phyloP scores from a whole-genome alignment of 176 grass and related monocot species.

The Olyra latifolia region DNA sequence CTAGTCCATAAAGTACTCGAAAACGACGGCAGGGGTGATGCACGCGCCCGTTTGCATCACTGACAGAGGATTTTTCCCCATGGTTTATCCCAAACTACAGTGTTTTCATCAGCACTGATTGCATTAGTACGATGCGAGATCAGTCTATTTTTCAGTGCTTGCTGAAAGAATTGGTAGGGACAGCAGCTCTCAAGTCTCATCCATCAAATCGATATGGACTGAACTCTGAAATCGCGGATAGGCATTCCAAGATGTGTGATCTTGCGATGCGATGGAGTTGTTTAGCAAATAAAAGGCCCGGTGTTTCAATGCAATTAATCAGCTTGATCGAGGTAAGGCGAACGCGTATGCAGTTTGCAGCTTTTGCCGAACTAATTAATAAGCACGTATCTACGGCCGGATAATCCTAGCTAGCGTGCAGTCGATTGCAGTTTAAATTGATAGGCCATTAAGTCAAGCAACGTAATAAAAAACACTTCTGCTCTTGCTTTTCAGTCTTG shows the following conservation, averaged over 20 bases:
- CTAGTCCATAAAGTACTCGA: slow-evolving; percentile 8
- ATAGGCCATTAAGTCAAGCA: slow-evolving; percentile 29
- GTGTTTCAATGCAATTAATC: background rate
- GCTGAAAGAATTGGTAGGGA: background rate
- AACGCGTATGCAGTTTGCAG: background rate
- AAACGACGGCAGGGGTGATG: background rate
- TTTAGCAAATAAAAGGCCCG: background rate
- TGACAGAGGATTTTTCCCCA: no score
- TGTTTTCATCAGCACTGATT: background rate
- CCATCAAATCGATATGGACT: background rate
- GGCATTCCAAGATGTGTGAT: background rate
- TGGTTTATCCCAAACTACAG: background rate
- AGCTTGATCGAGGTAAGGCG: background rate
- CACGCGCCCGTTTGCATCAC: background rate
- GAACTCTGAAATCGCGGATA: background rate
- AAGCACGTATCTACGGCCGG: background rate
- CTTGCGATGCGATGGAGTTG: no score
- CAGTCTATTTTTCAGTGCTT: background rate
- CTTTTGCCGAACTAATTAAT: background rate
- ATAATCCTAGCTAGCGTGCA: background rate
- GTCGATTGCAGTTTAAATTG: background rate
- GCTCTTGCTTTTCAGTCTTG: background rate
- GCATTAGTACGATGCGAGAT: background rate
- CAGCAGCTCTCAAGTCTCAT: no score
- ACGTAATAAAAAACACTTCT: background rate